Base-by-base conservation (phyloP, 192 early-diverging fungal genomes). In the Linnemannia exigua region DNA sequence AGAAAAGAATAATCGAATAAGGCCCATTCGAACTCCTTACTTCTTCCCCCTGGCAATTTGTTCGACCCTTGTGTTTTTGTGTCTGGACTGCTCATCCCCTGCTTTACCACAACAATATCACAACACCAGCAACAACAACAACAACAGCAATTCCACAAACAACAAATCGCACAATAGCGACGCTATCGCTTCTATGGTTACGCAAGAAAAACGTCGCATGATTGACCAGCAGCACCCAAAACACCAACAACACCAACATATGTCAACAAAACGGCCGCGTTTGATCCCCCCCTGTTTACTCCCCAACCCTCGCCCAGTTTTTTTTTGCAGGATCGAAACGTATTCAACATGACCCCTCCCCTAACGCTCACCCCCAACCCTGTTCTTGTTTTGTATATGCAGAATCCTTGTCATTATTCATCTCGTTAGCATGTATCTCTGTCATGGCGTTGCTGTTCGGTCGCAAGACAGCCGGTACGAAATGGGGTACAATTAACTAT, bases 371-470 rank as follows among this genome's bases (percentile, higher is more conserved):
- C 67, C 22, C 28, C 44, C 46, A 31, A 44, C n/a, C 72, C 6
- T 44, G 37, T 47, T 35, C 37, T 70, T 22, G 8, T 52, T 52
- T 31, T 12, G 36, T 36, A 5, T 31, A 16, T 17, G 35, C 20
- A 72, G 72, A 74, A 17, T 36, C 72, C 25, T 3, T 54, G 25
- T 74, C 72, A 31, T 50, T 74, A 28, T 74, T 89, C 35, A 82
- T 76, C 31, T 87, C 80, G 33, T 75, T 87, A 36, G 28, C 85
- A 31, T 89, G 88, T 31, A 83, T 89, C 36, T 83, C 84, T 15
- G 38, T 79, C 15, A 47, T 89, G 25, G 76, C 84, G 36, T 78
- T 87, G 9, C 68, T 89, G 9, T 82, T 89, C 75, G 88, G 88
- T 33, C 77, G 88, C 47, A 89, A 89, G 63, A 35, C 87, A 1